These are phyloP conservation scores for Atkinsonella texensis DNA, from an alignment of 2,329 filamentous ascomycete genomes.

Conservation along the genomic window DNA sequence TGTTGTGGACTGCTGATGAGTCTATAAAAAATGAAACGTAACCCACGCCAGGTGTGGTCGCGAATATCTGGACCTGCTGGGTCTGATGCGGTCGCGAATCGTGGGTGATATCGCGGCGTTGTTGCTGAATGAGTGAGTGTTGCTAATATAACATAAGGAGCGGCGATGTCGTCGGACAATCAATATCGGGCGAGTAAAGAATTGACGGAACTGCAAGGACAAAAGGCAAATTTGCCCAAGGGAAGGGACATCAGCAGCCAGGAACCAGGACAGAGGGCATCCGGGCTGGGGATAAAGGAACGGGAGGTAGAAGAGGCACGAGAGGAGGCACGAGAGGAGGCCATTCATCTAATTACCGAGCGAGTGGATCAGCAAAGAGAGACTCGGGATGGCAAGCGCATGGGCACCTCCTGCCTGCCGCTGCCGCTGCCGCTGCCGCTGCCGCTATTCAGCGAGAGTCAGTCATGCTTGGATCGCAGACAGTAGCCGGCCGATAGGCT, in stretches of 20 bases:
- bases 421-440: too few relatives aligned
- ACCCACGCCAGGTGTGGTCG: slow-evolving; percentile 1
- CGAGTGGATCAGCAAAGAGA: neutral
- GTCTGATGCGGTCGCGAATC: neutral
- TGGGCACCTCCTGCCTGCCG: neutral
- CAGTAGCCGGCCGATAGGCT: too few relatives aligned
- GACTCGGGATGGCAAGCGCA: neutral
- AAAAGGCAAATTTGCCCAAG: neutral
- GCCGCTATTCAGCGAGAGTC: too few relatives aligned
- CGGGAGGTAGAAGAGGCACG: neutral
- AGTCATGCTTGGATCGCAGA: too few relatives aligned
- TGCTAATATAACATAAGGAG: neutral
- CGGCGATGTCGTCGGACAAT: neutral
- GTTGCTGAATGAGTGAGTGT: neutral
- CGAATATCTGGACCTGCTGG: neutral
- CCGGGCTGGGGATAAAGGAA: neutral
- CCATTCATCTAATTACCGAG: neutral
- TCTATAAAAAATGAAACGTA: neutral
- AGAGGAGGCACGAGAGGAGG: neutral
- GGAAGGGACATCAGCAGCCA: neutral
- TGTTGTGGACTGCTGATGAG: neutral
- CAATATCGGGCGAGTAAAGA: neutral
- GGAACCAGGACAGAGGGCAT: neutral
- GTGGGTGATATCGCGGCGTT: neutral
- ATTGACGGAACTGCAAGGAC: neutral